Conservation (phyloP, 352 stramenopile genomes). For the Phytophthora kernoviae region DNA sequence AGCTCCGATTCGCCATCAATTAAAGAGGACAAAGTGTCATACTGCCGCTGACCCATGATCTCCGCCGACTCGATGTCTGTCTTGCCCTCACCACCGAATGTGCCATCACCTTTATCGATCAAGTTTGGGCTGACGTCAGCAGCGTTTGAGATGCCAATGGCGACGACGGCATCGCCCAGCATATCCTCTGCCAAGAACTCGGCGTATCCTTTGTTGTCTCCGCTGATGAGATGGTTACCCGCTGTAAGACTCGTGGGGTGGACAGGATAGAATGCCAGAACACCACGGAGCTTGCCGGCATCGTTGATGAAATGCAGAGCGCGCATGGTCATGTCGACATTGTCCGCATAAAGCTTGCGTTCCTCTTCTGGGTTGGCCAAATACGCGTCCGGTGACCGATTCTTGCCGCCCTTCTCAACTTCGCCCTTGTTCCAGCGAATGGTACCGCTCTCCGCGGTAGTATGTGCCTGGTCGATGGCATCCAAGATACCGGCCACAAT, state of each 20-base stretch:
- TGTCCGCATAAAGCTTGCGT: slow-evolving; percentile 42
- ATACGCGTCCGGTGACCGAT: slow-evolving; percentile 71
- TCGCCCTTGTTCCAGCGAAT: slow-evolving; percentile 37
- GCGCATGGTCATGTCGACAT: slow-evolving; percentile 75
- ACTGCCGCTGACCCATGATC: slow-evolving; percentile 43
- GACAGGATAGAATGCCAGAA: slow-evolving; percentile 69
- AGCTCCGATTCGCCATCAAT: slow-evolving; percentile 21
- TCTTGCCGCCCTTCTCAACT: slow-evolving; percentile 49
- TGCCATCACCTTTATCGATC: slow-evolving; percentile 47
- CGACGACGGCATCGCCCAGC: slow-evolving; percentile 24
- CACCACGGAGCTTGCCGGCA: slow-evolving; percentile 34
- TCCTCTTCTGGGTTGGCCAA: slow-evolving; percentile 63
- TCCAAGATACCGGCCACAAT: slow-evolving; percentile 65
- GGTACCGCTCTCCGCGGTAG: too few relatives aligned
- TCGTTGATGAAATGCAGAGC: slow-evolving; percentile 48
- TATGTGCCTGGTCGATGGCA: slow-evolving; percentile 60
- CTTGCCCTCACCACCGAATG: slow-evolving; percentile 37
- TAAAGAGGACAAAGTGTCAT: slow-evolving; percentile 28
- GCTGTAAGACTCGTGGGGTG: slow-evolving; percentile 77
- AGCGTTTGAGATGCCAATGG: slow-evolving; percentile 48
- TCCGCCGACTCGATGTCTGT: slow-evolving; percentile 36
- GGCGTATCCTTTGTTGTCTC: slow-evolving; percentile 76
- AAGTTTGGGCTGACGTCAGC: slow-evolving; percentile 47
- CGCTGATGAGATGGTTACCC: slow-evolving; percentile 67
- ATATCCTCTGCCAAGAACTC: slow-evolving; percentile 41